Evolutionary conservation across 73 alveolate species (phyloP).

Genomic region (Uronychia setigera): DNA sequence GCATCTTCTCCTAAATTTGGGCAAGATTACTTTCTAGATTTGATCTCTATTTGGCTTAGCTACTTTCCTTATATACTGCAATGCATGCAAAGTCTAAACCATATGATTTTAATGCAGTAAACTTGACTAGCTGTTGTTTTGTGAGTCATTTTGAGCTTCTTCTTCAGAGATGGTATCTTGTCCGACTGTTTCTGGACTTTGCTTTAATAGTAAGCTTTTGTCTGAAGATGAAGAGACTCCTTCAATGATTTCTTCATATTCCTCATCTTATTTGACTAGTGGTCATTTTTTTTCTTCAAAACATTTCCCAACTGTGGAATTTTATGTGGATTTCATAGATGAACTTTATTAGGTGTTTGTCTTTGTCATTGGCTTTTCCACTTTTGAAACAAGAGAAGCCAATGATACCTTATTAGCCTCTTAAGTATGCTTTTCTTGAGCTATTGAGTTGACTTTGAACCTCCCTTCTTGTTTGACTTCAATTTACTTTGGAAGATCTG

Average conservation of each 20-base stretch:
- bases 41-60: background rate
- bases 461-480: no score
- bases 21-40: slow-evolving; percentile 5
- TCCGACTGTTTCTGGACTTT: background rate
- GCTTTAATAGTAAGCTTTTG: background rate
- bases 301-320: no score
- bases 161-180: background rate
- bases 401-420: no score
- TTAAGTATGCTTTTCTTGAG: no score
- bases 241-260: background rate
- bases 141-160: background rate
- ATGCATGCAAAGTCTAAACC: background rate
- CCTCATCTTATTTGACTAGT: no score
- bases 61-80: background rate
- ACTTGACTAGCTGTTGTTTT: background rate
- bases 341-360: no score
- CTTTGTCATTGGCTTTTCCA: no score
- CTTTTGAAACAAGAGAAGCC: no score
- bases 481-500: no score
- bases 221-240: background rate
- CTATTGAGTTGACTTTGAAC: no score
- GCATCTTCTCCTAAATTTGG: background rate
- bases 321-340: no score
- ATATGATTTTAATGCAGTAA: background rate
- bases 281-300: no score